Conservation (phyloP, 225 moss, liverwort and hornwort species). For the Bryoerythrophyllum caledonicum region DNA sequence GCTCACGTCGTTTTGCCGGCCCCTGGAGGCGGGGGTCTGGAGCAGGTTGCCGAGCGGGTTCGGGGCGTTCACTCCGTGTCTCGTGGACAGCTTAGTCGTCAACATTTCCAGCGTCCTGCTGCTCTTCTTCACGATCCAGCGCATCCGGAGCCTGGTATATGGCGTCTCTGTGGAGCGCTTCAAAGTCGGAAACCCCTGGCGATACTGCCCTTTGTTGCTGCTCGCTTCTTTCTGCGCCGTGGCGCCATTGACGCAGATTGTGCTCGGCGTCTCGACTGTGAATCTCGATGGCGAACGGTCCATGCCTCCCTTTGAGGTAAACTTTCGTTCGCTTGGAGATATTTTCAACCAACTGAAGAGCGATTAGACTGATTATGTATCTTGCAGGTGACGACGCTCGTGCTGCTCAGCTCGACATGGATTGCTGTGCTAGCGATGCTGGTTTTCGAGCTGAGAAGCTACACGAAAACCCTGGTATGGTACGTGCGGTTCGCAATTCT, state of each 20-base stretch:
- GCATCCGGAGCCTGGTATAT: constrained; percentile 49
- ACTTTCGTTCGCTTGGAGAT: not conserved
- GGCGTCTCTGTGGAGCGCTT: constrained; percentile 46
- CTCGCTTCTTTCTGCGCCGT: constrained; percentile 53
- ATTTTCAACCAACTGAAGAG: not conserved
- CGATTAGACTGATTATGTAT: constrained; percentile 14
- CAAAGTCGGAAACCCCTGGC: constrained; percentile 46
- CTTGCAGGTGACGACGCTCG: constrained; percentile 60
- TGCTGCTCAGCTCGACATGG: constrained; percentile 59
- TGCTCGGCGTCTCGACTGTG: constrained; percentile 53
- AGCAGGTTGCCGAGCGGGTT: constrained; percentile 60
- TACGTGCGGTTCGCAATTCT: constrained; percentile 70
- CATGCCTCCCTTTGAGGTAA: constrained; percentile 65
- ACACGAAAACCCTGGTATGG: constrained; percentile 67
- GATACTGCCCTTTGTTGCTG: constrained; percentile 45
- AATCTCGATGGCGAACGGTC: constrained; percentile 54
- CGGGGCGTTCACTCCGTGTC: constrained; percentile 61
- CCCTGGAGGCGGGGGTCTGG: constrained; percentile 53
- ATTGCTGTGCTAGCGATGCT: constrained; percentile 59
- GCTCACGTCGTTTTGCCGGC: constrained; percentile 51
- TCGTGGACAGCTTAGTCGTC: constrained; percentile 53
- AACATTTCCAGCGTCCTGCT: constrained; percentile 43
- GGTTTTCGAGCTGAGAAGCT: constrained; percentile 59
- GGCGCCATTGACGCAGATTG: constrained; percentile 55
- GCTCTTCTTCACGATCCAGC: constrained; percentile 42